A percentile compares a stretch with the other conserved stretches of the same genome.
These are phyloP conservation scores for Auriscalpium microsporum DNA, from an alignment of 768 basidiomycete genomes.

Conservation along the genomic window DNA sequence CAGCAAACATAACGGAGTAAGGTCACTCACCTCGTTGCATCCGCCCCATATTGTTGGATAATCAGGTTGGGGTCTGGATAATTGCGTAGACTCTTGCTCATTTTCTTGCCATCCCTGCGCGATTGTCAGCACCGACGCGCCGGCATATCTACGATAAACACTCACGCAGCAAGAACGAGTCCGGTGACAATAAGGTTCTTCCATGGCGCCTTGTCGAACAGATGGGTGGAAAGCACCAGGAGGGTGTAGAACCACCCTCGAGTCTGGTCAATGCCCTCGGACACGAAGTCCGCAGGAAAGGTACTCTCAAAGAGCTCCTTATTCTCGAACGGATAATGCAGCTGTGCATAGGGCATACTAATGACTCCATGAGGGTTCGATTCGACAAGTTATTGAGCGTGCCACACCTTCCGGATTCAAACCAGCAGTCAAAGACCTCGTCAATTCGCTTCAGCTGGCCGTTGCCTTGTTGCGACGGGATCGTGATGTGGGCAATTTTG, in stretches of 20 bases:
- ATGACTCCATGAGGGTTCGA: not conserved
- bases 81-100: slow-evolving; percentile 96
- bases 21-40: slow-evolving; percentile 69
- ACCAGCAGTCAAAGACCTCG: slow-evolving; percentile 99
- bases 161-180: slow-evolving; percentile 88
- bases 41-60: slow-evolving; percentile 88
- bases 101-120: slow-evolving; percentile 91
- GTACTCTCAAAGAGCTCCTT: slow-evolving; percentile 74
- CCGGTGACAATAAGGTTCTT: slow-evolving; percentile 96
- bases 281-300: slow-evolving; percentile 95
- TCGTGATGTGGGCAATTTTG: slow-evolving; percentile 92
- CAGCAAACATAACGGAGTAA: not conserved
- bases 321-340: slow-evolving; percentile 98
- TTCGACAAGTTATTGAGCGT: slow-evolving; percentile 14
- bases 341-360: slow-evolving; percentile 98
- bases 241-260: slow-evolving; percentile 99
- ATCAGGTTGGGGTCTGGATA: slow-evolving; percentile 93
- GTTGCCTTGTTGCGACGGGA: slow-evolving; percentile 85
- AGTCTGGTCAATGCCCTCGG: slow-evolving; percentile 98
- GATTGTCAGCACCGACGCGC: not conserved
- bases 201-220: slow-evolving; percentile 93
- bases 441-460: slow-evolving; percentile 84
- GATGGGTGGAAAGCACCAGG: slow-evolving; percentile 89
- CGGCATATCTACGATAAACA: slow-evolving; percentile 8
- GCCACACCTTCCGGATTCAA: slow-evolving; percentile 89